These are phyloP conservation scores for Penicillium verhagenii DNA, from an alignment of 495 filamentous ascomycete species.

Conservation along the genomic window DNA sequence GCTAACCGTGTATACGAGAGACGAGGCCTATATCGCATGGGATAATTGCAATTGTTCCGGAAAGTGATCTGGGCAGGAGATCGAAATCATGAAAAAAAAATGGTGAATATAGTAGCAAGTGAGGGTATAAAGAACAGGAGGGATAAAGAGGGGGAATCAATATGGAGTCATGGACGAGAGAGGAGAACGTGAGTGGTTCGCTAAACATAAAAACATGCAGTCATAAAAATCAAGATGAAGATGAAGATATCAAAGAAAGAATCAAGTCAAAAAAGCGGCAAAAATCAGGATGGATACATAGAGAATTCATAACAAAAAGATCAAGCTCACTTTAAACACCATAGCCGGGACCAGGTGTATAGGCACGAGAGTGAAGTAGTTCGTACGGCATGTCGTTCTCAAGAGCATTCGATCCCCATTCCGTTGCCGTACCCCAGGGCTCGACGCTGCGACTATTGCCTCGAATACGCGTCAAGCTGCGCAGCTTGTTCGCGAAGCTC, in stretches of 20 bases:
- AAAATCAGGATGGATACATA: not conserved
- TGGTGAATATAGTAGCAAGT: not conserved
- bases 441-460: conserved; percentile 60
- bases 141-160: not conserved
- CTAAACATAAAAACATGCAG: conserved; percentile 2
- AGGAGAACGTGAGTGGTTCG: not conserved
- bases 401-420: conserved; percentile 2
- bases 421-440: conserved; percentile 16
- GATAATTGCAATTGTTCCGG: not conserved
- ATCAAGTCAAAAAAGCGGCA: conserved; percentile 2
- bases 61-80: not conserved
- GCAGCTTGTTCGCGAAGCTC: conserved; percentile 62
- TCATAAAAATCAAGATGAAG: not conserved
- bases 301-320: not conserved
- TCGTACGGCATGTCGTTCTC: conserved; percentile 35
- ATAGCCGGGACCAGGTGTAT: not conserved
- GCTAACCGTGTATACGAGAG: not conserved
- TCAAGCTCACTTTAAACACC: not conserved
- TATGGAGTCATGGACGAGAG: not conserved
- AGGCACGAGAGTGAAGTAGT: conserved; percentile 19
- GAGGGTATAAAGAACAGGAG: conserved; percentile 6
- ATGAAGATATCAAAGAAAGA: not conserved
- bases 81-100: not conserved
- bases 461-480: conserved; percentile 66
- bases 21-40: not conserved